Percentiles rank a stretch among this genome's conserved stretches.
phyloP scores from a whole-genome alignment of 257 asterid genomes.

The Henckelia pumila region DNA sequence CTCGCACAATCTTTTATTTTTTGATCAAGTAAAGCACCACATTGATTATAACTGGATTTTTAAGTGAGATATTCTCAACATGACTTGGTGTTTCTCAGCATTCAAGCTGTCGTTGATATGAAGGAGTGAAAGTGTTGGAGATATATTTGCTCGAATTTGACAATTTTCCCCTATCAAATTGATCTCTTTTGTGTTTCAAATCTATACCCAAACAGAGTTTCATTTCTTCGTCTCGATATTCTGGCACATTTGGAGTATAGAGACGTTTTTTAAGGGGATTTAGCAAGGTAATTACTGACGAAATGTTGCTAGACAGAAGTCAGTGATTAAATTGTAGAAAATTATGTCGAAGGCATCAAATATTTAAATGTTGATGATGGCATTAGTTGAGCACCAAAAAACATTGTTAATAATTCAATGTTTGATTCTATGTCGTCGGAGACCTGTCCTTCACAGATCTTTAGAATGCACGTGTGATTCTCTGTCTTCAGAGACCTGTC shows the following conservation, averaged over 20 bases:
- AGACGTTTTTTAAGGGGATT: not conserved
- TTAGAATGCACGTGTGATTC: slow-evolving; percentile 14
- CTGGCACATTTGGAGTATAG: not conserved
- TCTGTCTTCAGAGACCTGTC: not conserved
- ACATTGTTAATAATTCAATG: not conserved
- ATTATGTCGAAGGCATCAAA: not conserved
- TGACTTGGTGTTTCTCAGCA: not conserved
- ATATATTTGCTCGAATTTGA: not conserved
- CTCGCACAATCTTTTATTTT: not conserved
- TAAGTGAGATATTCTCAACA: not conserved
- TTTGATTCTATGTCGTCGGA: slow-evolving; percentile 8
- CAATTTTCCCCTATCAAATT: not conserved
- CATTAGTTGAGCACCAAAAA: not conserved
- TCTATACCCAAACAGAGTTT: too few relatives aligned
- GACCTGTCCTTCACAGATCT: not conserved
- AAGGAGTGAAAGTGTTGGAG: not conserved
- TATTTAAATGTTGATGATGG: not conserved
- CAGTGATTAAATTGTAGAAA: not conserved
- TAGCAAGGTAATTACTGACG: not conserved
- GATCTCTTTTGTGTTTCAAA: not conserved
- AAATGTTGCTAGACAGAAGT: not conserved
- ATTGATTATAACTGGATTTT: not conserved
- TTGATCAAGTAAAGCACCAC: not conserved
- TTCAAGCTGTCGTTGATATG: not conserved
- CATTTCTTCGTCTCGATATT: not conserved